phyloP scores from a whole-genome alignment of 2,329 filamentous ascomycete species.

The Stagonosporopsis cucurbitacearum region DNA sequence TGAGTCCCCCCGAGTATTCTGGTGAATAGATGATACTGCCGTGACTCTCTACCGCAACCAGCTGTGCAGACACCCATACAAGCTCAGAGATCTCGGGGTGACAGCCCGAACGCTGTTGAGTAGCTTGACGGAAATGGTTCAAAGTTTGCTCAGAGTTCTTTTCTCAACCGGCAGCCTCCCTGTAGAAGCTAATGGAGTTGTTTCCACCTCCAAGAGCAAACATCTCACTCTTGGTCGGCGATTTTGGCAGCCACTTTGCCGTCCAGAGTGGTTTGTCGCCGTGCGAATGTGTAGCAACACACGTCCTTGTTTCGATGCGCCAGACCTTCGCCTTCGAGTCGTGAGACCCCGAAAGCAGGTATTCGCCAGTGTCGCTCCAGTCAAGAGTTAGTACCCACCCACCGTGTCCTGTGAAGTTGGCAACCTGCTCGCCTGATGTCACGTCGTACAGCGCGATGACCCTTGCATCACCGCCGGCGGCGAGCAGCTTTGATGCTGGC shows the following conservation, averaged over 20 bases:
- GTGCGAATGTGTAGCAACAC: constrained; percentile 93
- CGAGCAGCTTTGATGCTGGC: constrained; percentile 80
- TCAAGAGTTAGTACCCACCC: constrained; percentile 91
- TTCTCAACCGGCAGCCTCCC: constrained; percentile 49
- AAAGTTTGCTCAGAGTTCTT: not conserved
- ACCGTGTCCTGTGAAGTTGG: constrained; percentile 77
- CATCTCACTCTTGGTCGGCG: constrained; percentile 46
- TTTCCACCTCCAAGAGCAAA: constrained; percentile 50
- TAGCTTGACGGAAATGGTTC: not conserved
- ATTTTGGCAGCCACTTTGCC: constrained; percentile 50
- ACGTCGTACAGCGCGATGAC: constrained; percentile 94
- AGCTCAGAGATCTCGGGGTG: not conserved
- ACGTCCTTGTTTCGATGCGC: constrained; percentile 82
- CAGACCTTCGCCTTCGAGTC: constrained; percentile 97
- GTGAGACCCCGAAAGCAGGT: constrained; percentile 84
- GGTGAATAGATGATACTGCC: not conserved
- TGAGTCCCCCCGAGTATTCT: not conserved
- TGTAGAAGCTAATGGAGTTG: constrained; percentile 47
- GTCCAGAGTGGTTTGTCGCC: constrained; percentile 62
- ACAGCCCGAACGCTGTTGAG: not conserved
- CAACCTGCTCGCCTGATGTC: constrained; percentile 88
- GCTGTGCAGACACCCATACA: not conserved
- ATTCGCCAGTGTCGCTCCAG: constrained; percentile 94
- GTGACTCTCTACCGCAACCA: not conserved
- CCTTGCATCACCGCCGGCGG: constrained; percentile 86